Conservation (phyloP, 192 early-diverging fungal genomes). For the Entomortierella lignicola region DNA sequence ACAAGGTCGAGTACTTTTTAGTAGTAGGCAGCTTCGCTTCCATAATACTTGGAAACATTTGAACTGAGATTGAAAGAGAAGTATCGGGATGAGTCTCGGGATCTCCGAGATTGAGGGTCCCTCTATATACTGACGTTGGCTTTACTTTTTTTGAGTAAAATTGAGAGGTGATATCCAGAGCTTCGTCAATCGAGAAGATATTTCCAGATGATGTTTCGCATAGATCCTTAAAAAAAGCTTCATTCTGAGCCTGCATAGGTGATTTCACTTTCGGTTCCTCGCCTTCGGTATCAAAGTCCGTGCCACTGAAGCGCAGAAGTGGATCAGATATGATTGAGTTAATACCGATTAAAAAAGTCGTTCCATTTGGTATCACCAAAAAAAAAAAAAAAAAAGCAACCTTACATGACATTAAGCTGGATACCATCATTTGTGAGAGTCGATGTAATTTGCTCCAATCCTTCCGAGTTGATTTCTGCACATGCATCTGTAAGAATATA, state of each 20-base stretch:
- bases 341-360: not conserved
- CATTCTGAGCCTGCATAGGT: slow-evolving; percentile 56
- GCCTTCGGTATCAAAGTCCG: slow-evolving; percentile 54
- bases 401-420: slow-evolving; percentile 67
- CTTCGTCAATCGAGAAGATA: slow-evolving; percentile 63
- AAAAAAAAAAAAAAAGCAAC: slow-evolving; percentile 1
- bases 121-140: slow-evolving; percentile 65
- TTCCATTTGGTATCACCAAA: too few relatives aligned
- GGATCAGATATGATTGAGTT: not conserved
- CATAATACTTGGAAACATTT: slow-evolving; percentile 67
- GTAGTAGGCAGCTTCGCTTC: slow-evolving; percentile 65
- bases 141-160: slow-evolving; percentile 67
- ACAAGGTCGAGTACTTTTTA: slow-evolving; percentile 73
- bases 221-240: slow-evolving; percentile 63
- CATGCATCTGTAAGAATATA: slow-evolving; percentile 73
- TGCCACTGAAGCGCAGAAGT: slow-evolving; percentile 40
- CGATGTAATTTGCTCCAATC: slow-evolving; percentile 43
- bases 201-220: slow-evolving; percentile 27
- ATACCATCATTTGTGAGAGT: slow-evolving; percentile 42
- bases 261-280: slow-evolving; percentile 9
- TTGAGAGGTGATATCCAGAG: slow-evolving; percentile 51
- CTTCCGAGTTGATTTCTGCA: slow-evolving; percentile 60
- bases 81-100: slow-evolving; percentile 49
- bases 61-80: slow-evolving; percentile 63
- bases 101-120: slow-evolving; percentile 66